phyloP scores from a whole-genome alignment of 202 grass and related monocot species.

The Setaria italica region DNA sequence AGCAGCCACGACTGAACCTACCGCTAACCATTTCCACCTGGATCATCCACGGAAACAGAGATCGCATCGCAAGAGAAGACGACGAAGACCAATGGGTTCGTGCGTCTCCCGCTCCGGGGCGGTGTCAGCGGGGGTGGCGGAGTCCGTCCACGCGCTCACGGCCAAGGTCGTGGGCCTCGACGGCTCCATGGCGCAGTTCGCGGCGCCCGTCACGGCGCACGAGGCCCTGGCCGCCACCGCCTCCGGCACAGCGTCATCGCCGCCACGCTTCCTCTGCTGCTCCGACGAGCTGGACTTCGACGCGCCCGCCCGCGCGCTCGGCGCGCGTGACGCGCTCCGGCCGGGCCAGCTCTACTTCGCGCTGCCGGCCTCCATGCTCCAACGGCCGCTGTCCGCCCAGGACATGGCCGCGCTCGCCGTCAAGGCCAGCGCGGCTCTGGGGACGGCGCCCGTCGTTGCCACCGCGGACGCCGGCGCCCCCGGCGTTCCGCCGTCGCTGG shows the following conservation, averaged over 20 bases:
- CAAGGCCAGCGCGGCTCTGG: conserved; percentile 54
- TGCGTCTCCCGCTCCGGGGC: conserved; percentile 43
- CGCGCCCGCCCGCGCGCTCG: conserved; percentile 37
- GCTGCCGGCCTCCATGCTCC: conserved; percentile 52
- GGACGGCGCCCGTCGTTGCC: background rate
- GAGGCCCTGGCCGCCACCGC: conserved; percentile 37
- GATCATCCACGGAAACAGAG: background rate
- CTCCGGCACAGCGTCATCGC: background rate
- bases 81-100: conserved; percentile 46
- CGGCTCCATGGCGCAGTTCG: conserved; percentile 54
- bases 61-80: background rate
- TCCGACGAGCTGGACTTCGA: conserved; percentile 70
- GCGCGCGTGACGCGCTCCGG: conserved; percentile 32
- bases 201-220: conserved; percentile 28
- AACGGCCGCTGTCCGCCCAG: conserved; percentile 31
- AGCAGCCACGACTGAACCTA: background rate
- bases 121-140: background rate
- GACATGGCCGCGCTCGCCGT: conserved; percentile 77
- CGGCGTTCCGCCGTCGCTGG: background rate
- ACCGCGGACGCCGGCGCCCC: background rate
- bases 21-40: background rate
- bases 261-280: conserved; percentile 57
- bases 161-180: conserved; percentile 61
- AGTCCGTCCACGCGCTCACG: background rate
- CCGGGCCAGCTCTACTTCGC: conserved; percentile 62